Conservation (phyloP, 2,329 filamentous ascomycete species). For the Knufia fluminis region DNA sequence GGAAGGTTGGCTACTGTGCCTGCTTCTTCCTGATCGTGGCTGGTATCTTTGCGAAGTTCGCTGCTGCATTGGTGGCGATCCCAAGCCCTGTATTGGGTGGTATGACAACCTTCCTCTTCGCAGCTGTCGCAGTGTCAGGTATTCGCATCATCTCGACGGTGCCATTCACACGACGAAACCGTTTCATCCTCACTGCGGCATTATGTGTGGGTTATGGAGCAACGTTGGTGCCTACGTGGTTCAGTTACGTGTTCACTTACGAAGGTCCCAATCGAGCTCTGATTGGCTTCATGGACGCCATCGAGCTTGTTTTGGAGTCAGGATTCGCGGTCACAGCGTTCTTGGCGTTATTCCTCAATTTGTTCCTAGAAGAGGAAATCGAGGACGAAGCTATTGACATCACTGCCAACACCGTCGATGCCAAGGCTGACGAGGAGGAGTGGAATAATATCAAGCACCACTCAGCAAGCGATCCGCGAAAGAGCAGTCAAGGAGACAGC, state of each 20-base stretch:
- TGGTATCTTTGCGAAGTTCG: constrained; percentile 63
- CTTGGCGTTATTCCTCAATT: constrained; percentile 62
- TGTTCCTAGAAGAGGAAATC: constrained; percentile 64
- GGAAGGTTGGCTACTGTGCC: constrained; percentile 57
- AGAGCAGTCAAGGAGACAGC: not conserved
- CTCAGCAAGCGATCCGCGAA: not conserved
- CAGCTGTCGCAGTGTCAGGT: constrained; percentile 55
- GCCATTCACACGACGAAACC: constrained; percentile 55
- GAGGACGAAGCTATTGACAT: constrained; percentile 34
- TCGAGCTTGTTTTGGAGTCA: constrained; percentile 61
- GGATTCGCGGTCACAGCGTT: constrained; percentile 57
- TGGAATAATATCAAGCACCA: constrained; percentile 17
- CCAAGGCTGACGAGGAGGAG: constrained; percentile 13
- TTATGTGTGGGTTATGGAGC: constrained; percentile 52
- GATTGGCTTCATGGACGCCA: constrained; percentile 43
- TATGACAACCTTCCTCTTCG: constrained; percentile 57
- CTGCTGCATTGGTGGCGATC: constrained; percentile 58
- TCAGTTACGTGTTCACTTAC: constrained; percentile 37
- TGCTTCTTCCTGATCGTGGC: constrained; percentile 59
- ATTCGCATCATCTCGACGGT: constrained; percentile 56
- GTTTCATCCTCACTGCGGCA: constrained; percentile 56
- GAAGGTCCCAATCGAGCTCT: constrained; percentile 55
- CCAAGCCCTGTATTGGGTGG: constrained; percentile 42
- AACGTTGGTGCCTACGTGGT: constrained; percentile 40
- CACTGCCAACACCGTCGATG: constrained; percentile 16